Conservation (phyloP, 345 rosid species). For the Barbarea vulgaris region DNA sequence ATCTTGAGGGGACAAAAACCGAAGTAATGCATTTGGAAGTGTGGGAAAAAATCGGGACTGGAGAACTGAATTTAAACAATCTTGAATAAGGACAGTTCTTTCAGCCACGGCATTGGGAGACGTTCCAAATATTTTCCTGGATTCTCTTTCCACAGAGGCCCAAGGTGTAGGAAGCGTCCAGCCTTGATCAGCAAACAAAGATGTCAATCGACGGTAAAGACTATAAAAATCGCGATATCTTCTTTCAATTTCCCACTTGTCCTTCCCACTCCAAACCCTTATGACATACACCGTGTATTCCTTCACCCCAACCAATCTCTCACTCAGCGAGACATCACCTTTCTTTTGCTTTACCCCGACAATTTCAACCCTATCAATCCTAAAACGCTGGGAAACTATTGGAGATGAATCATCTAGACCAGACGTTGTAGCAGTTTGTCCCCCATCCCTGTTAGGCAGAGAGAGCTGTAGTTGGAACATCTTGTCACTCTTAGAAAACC, state of each 20-base stretch:
- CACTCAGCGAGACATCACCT: conserved; percentile 91
- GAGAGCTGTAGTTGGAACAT: conserved; percentile 55
- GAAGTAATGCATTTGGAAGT: conserved; percentile 65
- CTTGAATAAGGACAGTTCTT: conserved; percentile 87
- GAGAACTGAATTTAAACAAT: conserved; percentile 72
- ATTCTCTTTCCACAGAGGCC: conserved; percentile 81
- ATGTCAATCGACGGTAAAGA: conserved; percentile 77
- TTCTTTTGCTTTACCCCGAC: conserved; percentile 89
- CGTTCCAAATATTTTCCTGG: conserved; percentile 79
- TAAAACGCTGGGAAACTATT: conserved; percentile 40
- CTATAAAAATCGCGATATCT: conserved; percentile 92
- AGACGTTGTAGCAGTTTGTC: conserved; percentile 76
- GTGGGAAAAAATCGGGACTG: conserved; percentile 56
- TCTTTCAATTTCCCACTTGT: conserved; percentile 90
- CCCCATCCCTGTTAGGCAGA: conserved; percentile 70
- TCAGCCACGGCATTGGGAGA: conserved; percentile 82
- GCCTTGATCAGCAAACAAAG: conserved; percentile 73
- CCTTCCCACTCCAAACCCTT: conserved; percentile 75
- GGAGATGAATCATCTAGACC: conserved; percentile 51
- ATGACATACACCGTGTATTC: conserved; percentile 84
- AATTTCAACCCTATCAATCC: conserved; percentile 82
- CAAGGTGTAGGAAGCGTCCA: conserved; percentile 88
- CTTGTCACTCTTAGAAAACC: conserved; percentile 56
- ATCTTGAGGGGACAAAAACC: conserved; percentile 81
- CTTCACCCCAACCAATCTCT: conserved; percentile 94